Conservation (phyloP, 495 filamentous ascomycete species). For the Hamigera avellanea region DNA sequence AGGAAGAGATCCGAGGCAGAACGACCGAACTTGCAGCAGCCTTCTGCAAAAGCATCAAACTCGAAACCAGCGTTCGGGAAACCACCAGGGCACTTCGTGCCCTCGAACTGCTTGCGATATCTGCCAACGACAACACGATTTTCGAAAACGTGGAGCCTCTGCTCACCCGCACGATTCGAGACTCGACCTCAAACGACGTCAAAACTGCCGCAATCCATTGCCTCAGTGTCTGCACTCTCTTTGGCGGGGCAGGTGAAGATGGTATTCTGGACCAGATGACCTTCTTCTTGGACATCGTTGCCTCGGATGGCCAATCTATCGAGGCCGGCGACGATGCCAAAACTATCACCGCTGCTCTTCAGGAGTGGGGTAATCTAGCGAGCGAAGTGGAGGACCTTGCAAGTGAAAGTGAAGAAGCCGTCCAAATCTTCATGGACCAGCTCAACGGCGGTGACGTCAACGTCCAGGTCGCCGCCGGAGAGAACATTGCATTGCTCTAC, state of each 20-base stretch:
- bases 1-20: conserved; percentile 50
- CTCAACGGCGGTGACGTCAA: conserved; percentile 61
- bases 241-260: conserved; percentile 62
- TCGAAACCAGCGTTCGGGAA: conserved; percentile 62
- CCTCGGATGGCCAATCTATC: conserved; percentile 69
- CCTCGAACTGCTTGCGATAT: conserved; percentile 65
- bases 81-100: conserved; percentile 59
- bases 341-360: conserved; percentile 74
- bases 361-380: conserved; percentile 81
- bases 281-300: conserved; percentile 73
- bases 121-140: conserved; percentile 55
- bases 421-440: conserved; percentile 85
- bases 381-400: conserved; percentile 76
- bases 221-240: conserved; percentile 60
- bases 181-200: conserved; percentile 49
- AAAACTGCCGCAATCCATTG: conserved; percentile 71
- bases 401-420: conserved; percentile 56
- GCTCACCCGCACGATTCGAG: conserved; percentile 60
- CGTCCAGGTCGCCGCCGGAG: conserved; percentile 79
- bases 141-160: conserved; percentile 52
- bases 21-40: conserved; percentile 52
- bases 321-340: conserved; percentile 60
- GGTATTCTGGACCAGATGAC: conserved; percentile 69
- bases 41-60: conserved; percentile 61
- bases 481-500: conserved; percentile 82